phyloP scores from a whole-genome alignment of 202 grass and related monocot species.

The Brachypodium distachyon region DNA sequence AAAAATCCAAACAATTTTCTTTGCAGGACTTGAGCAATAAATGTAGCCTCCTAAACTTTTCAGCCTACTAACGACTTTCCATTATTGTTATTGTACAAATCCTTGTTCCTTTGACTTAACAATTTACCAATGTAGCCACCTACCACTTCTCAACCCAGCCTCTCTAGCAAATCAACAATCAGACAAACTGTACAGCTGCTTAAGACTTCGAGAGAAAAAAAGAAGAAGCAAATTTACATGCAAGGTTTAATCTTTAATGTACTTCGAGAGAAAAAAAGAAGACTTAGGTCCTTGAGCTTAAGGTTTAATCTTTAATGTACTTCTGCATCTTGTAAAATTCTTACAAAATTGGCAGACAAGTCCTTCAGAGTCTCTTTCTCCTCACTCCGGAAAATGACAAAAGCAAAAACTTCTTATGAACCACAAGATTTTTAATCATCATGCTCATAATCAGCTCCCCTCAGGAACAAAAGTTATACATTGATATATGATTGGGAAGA shows the following conservation, averaged over 20 bases:
- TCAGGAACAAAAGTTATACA: neutral
- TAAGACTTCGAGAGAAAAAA: too few species aligned
- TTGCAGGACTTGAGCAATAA: neutral
- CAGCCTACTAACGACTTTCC: neutral
- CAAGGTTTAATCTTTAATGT: too few species aligned
- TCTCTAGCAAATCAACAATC: neutral
- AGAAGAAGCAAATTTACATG: too few species aligned
- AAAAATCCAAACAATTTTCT: neutral
- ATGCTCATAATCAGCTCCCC: neutral
- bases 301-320: too few species aligned
- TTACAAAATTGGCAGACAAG: neutral
- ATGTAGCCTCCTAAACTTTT: neutral
- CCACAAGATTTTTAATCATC: neutral
- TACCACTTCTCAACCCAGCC: neutral
- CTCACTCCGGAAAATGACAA: neutral
- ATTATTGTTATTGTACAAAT: neutral
- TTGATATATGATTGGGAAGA: neutral
- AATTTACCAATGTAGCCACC: neutral
- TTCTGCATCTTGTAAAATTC: too few species aligned
- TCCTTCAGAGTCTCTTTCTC: neutral
- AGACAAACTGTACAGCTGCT: neutral
- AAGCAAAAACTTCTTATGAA: neutral
- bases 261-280: too few species aligned
- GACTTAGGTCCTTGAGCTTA: too few species aligned
- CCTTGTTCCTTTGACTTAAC: neutral